Evolutionary conservation across 2,329 filamentous ascomycete species (phyloP).

Genomic region (Arachnomyces sp.): DNA sequence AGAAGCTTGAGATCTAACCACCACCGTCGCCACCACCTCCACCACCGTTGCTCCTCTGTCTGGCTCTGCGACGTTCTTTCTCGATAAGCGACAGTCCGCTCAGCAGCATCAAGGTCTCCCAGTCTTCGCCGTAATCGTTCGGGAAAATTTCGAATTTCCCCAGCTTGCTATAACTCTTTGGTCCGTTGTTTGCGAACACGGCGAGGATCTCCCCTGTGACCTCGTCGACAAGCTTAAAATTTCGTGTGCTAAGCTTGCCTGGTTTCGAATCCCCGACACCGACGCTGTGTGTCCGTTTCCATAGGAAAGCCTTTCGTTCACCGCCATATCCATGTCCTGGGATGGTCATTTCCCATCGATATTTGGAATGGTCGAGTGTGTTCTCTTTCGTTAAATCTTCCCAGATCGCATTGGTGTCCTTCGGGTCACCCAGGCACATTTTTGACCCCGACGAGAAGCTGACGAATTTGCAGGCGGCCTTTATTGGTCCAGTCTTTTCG

Average conservation of each 20-base stretch:
- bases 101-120: conserved; percentile 24
- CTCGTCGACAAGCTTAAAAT: conserved; percentile 29
- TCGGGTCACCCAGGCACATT: conserved; percentile 26
- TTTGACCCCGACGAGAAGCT: conserved; percentile 25
- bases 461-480: conserved; percentile 25
- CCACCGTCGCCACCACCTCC: too few relatives aligned
- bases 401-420: conserved; percentile 18
- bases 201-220: conserved; percentile 21
- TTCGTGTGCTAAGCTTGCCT: conserved; percentile 15
- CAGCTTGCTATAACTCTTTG: conserved; percentile 22
- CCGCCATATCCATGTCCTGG: conserved; percentile 3
- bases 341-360: conserved; percentile 22
- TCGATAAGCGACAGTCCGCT: neutral
- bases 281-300: conserved; percentile 26
- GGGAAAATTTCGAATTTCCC: conserved; percentile 24
- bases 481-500: conserved; percentile 19
- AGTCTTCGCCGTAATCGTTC: conserved; percentile 18
- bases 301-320: conserved; percentile 20
- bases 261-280: conserved; percentile 20
- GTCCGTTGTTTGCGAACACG: conserved; percentile 21
- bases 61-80: too few relatives aligned
- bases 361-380: conserved; percentile 15
- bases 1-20: too few relatives aligned
- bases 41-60: too few relatives aligned
- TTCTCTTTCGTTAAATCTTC: conserved; percentile 23